Evolutionary conservation across 371 early-diverging fungal genomes (phyloP).

Genomic region (Choanephora cucurbitarum): DNA sequence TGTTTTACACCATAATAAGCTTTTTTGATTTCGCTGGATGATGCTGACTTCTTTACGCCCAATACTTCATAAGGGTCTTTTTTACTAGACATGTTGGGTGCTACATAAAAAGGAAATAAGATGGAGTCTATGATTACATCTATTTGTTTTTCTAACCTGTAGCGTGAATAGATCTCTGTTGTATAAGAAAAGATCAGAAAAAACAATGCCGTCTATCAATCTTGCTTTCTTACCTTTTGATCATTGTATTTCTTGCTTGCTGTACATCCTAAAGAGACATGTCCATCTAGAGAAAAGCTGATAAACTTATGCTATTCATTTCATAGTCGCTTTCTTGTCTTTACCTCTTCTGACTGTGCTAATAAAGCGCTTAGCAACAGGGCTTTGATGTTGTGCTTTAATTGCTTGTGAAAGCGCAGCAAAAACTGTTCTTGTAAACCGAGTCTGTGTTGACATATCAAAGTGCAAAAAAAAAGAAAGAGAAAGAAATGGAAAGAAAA

Average conservation of each 20-base stretch:
- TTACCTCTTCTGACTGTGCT: not conserved
- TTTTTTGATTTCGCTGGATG: constrained; percentile 88
- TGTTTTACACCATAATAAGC: constrained; percentile 86
- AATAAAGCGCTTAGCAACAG: not conserved
- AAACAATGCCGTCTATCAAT: not conserved
- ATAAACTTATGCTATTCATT: too few relatives aligned
- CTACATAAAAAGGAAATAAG: too few relatives aligned
- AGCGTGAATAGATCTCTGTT: not conserved
- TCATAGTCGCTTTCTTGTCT: too few relatives aligned
- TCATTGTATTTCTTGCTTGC: not conserved
- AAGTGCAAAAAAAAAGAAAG: too few relatives aligned
- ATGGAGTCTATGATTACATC: too few relatives aligned
- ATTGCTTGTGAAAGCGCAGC: too few relatives aligned
- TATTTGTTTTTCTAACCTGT: not conserved
- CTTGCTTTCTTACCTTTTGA: not conserved
- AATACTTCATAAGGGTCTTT: constrained; percentile 81
- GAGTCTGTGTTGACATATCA: too few relatives aligned
- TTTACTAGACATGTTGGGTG: constrained; percentile 26
- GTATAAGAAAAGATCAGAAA: not conserved
- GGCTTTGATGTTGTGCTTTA: not conserved
- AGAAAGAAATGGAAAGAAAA: too few relatives aligned
- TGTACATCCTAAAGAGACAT: not conserved
- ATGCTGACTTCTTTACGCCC: constrained; percentile 76
- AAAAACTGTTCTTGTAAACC: too few relatives aligned
- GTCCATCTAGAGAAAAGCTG: not conserved